Evolutionary conservation across 371 early-diverging fungal species (phyloP), one percentile per base, ranked within the genome.

Genomic region (Mycotypha africana): DNA sequence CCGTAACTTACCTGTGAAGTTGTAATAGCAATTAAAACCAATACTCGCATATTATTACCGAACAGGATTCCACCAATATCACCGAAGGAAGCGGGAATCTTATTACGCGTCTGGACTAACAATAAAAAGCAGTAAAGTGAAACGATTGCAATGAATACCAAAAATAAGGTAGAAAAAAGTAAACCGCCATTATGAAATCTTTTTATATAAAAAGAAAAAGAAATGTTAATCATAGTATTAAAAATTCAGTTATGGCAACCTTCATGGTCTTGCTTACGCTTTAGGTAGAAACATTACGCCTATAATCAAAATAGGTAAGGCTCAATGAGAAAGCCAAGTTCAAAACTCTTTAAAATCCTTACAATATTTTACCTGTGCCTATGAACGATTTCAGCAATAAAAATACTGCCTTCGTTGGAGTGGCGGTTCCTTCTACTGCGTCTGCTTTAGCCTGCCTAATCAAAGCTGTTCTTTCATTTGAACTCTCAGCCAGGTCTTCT

Each of bases 331-430:
- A n/a, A n/a, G n/a, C n/a, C n/a, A n/a, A n/a, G n/a, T n/a, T n/a
- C n/a, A n/a, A n/a, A n/a, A n/a, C n/a, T n/a, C n/a, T n/a, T n/a
- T n/a, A n/a, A n/a, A n/a, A n/a, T n/a, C n/a, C n/a, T n/a, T n/a
- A n/a, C n/a, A n/a, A 86, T 72, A 86, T 74, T 26, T 86, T 85
- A 54, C 88, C 88, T 12, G 89, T 88, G 19, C 88, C 89, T 44
- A 89, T 74, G 67, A 89, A 89, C 4, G 87, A 76, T 57, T 89
- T 89, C 23, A 85, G 64, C 14, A 89, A 52, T 49, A 88, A 61
- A 43, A 88, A 83, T 14, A 86, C 79, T 7, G 88, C 85, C 58
- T 85, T 86, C 4, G 74, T 48, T 7, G 71, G 65, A n/a, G 88
- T 80, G 2, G 85, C 87, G 15, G 70, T 83, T 5, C 88, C 89